These are phyloP conservation scores for Ophiocordyceps polyrhachis-furcata DNA, from an alignment of 2,329 filamentous ascomycete genomes.

Conservation along the genomic window DNA sequence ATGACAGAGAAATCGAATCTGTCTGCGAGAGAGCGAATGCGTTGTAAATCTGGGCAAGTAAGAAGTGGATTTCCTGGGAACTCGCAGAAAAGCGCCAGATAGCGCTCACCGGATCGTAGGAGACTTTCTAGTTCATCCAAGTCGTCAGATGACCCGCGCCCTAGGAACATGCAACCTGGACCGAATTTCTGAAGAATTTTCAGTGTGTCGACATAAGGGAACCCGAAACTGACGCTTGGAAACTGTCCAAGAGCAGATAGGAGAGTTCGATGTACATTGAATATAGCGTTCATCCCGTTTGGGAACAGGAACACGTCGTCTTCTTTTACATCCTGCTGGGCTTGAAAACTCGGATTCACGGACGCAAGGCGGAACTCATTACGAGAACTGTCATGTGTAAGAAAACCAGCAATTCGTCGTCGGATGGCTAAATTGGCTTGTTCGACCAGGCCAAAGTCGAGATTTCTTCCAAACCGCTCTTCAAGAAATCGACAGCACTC, in stretches of 20 bases:
- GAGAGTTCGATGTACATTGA: conserved; percentile 63
- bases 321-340: conserved; percentile 51
- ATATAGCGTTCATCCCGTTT: conserved; percentile 89
- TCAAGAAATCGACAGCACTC: conserved; percentile 76
- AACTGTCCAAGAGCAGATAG: conserved; percentile 41
- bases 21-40: conserved; percentile 67
- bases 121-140: conserved; percentile 66
- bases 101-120: conserved; percentile 53
- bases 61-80: conserved; percentile 88
- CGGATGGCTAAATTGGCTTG: conserved; percentile 75
- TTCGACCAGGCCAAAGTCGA: conserved; percentile 59
- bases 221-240: conserved; percentile 85
- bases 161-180: conserved; percentile 75
- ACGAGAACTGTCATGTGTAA: conserved; percentile 46
- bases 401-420: conserved; percentile 70
- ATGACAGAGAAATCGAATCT: conserved; percentile 77
- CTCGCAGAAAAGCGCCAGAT: conserved; percentile 77
- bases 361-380: neutral
- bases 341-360: conserved; percentile 25
- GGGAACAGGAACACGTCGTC: conserved; percentile 81
- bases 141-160: conserved; percentile 56
- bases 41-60: conserved; percentile 61
- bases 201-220: conserved; percentile 90
- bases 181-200: conserved; percentile 94
- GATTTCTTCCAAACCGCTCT: conserved; percentile 81